phyloP scores from a whole-genome alignment of 2,329 filamentous ascomycete species.

The Colletotrichum sp. region DNA sequence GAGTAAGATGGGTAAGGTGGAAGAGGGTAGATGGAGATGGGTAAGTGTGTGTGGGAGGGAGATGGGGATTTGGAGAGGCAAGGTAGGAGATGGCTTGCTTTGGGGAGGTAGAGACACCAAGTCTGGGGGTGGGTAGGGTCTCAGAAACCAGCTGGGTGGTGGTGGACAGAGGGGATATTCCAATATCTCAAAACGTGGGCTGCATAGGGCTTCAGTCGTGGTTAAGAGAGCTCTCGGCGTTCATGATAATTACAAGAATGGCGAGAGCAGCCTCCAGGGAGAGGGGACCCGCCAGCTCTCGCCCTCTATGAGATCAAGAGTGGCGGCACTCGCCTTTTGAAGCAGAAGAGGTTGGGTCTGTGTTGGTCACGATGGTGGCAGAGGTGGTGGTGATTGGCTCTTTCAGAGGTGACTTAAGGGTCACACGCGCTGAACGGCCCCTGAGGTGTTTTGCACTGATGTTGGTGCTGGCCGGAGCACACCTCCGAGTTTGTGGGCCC shows the following conservation, averaged over 20 bases:
- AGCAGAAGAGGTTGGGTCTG: not conserved
- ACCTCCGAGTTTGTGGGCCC: not conserved
- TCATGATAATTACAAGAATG: not conserved
- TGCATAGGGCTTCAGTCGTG: not conserved
- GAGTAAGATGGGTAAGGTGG: not conserved
- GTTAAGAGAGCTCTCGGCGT: not conserved
- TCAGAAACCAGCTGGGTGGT: not conserved
- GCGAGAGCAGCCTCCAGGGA: not conserved
- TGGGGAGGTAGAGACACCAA: not conserved
- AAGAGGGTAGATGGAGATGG: not conserved
- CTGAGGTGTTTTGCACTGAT: not conserved
- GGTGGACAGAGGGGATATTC: not conserved
- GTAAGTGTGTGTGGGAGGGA: not conserved
- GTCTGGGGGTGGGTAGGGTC: not conserved
- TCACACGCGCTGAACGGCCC: not conserved
- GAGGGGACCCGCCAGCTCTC: not conserved
- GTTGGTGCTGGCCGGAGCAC: not conserved
- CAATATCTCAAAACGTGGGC: not conserved
- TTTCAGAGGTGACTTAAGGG: not conserved
- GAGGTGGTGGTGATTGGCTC: not conserved
- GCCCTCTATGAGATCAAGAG: not conserved
- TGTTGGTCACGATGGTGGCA: not conserved
- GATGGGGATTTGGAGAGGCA: not conserved
- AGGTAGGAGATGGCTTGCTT: not conserved
- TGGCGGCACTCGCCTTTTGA: not conserved